Evolutionary conservation across 108 stramenopile species (phyloP).

Genomic region (Pseudonitzschia multiseries): DNA sequence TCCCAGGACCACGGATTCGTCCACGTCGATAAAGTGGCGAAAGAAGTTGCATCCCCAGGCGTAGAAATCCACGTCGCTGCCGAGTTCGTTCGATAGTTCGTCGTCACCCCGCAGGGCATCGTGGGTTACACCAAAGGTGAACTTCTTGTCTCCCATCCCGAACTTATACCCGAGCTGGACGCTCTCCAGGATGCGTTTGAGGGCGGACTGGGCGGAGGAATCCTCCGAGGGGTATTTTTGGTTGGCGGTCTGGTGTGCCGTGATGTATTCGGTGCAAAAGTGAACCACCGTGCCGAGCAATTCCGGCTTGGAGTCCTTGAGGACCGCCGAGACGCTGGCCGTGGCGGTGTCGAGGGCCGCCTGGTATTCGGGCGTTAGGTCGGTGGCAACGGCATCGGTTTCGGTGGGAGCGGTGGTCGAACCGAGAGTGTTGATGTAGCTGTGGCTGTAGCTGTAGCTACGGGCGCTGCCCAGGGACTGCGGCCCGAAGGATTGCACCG

Average conservation of each 20-base stretch:
- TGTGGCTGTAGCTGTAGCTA: background rate
- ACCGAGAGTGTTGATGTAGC: background rate
- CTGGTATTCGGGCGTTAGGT: constrained; percentile 49
- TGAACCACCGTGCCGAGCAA: constrained; percentile 48
- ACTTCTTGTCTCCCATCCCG: constrained; percentile 67
- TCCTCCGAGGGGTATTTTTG: constrained; percentile 36
- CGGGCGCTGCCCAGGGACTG: background rate
- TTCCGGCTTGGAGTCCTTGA: constrained; percentile 33
- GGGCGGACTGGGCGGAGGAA: constrained; percentile 23
- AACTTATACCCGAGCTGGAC: constrained; percentile 65
- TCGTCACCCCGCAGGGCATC: constrained; percentile 68
- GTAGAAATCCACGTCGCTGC: constrained; percentile 79
- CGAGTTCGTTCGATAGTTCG: constrained; percentile 30
- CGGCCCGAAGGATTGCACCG: background rate
- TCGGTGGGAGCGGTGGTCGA: constrained; percentile 7
- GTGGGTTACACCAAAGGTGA: constrained; percentile 67
- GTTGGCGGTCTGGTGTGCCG: constrained; percentile 44
- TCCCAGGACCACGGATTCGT: constrained; percentile 72
- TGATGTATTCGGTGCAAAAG: constrained; percentile 80
- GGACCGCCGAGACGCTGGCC: constrained; percentile 38
- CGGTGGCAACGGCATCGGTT: background rate
- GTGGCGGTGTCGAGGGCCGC: constrained; percentile 44
- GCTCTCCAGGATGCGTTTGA: constrained; percentile 56
- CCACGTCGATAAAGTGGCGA: constrained; percentile 79
- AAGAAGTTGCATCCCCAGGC: constrained; percentile 90